A percentile compares a stretch with the other conserved stretches of the same genome.
phyloP scores from a whole-genome alignment of 306 rosid species.

The Prunus fruticosa region DNA sequence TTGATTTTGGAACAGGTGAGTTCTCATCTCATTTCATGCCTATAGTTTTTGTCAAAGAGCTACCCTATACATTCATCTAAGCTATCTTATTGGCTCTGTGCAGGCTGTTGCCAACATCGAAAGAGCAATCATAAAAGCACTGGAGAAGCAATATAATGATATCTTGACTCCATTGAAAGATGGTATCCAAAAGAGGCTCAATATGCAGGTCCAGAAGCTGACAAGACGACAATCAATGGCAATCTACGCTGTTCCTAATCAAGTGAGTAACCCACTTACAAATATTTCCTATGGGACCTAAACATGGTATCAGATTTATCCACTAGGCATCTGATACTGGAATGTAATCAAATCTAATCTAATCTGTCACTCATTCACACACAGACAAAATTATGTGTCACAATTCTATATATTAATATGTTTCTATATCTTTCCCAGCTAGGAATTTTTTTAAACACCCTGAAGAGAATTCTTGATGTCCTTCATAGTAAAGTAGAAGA shows the following conservation, averaged over 20 bases:
- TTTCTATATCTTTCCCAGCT: conserved; percentile 38
- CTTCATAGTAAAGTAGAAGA: conserved; percentile 90
- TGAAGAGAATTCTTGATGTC: conserved; percentile 93
- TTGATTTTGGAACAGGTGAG: conserved; percentile 83
- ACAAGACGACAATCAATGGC: conserved; percentile 89
- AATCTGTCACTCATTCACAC: not conserved
- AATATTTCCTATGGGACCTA: not conserved
- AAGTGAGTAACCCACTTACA: conserved; percentile 44
- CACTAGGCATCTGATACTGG: not conserved
- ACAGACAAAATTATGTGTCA: not conserved
- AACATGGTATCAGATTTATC: not conserved
- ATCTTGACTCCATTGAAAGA: conserved; percentile 91
- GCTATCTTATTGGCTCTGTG: not conserved
- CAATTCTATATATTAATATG: not conserved
- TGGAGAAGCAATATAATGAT: conserved; percentile 86
- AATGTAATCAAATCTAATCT: not conserved
- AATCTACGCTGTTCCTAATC: conserved; percentile 69
- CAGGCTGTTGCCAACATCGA: conserved; percentile 85
- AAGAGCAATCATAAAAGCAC: conserved; percentile 87
- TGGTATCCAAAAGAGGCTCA: conserved; percentile 86
- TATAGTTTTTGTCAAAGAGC: not conserved
- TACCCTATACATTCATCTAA: not conserved
- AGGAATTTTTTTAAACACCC: conserved; percentile 84
- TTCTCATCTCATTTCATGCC: conserved; percentile 18
- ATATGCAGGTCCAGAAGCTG: conserved; percentile 93